A percentile compares a stretch with the other conserved stretches of the same genome.
These are phyloP conservation scores for Erysimum cheiranthoides DNA, from an alignment of 345 rosid species.

Conservation along the genomic window DNA sequence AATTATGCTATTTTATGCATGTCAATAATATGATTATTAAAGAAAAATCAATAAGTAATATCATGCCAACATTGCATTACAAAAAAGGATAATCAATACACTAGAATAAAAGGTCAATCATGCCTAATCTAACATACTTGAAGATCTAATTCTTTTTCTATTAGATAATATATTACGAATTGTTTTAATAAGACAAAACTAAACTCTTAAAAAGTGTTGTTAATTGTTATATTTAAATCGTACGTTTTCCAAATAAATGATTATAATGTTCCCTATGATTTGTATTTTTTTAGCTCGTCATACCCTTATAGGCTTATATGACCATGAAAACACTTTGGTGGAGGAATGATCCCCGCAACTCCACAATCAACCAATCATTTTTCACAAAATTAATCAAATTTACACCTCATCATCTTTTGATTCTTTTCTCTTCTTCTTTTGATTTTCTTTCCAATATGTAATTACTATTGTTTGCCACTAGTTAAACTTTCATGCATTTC, in stretches of 20 bases:
- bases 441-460: slow-evolving; percentile 7
- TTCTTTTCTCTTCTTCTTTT: neutral
- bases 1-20: slow-evolving; percentile 34
- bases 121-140: slow-evolving; percentile 42
- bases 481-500: neutral
- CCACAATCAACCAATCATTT: slow-evolving; percentile 32
- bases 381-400: neutral
- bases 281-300: slow-evolving; percentile 24
- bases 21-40: slow-evolving; percentile 35
- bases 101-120: slow-evolving; percentile 38
- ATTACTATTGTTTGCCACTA: slow-evolving; percentile 3
- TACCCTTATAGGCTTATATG: slow-evolving; percentile 37
- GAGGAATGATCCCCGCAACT: slow-evolving; percentile 21
- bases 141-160: slow-evolving; percentile 27
- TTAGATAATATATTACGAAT: slow-evolving; percentile 8
- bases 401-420: neutral
- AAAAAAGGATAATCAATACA: slow-evolving; percentile 28
- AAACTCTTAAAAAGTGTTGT: slow-evolving; percentile 2
- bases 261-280: slow-evolving; percentile 34
- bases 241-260: slow-evolving; percentile 10
- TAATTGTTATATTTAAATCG: slow-evolving; percentile 1
- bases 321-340: slow-evolving; percentile 28
- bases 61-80: slow-evolving; percentile 42
- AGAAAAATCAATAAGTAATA: slow-evolving; percentile 23
- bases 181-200: slow-evolving; percentile 29